Conservation (phyloP, 192 early-diverging fungal species). For the Podila verticillata region DNA sequence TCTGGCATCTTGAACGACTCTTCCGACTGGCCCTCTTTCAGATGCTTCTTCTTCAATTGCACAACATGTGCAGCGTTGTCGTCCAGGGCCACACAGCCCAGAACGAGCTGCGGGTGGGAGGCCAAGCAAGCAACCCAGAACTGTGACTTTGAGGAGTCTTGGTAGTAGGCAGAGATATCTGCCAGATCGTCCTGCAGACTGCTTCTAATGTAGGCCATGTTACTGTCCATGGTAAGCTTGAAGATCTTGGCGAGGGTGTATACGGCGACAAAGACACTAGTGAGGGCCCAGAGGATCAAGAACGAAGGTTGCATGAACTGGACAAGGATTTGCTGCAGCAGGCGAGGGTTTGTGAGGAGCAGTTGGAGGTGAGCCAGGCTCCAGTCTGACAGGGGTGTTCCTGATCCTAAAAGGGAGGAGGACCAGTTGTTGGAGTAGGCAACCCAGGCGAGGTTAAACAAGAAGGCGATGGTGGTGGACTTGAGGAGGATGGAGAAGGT, state of each 20-base stretch:
- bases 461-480: conserved; percentile 11
- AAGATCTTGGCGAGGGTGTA: background rate
- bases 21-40: background rate
- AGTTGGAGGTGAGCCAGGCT: background rate
- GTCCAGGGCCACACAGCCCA: conserved; percentile 42
- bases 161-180: conserved; percentile 33
- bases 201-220: background rate
- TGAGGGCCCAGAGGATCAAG: conserved; percentile 1
- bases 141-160: conserved; percentile 13
- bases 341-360: background rate
- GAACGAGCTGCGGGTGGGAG: conserved; percentile 28
- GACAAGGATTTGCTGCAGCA: conserved; percentile 4
- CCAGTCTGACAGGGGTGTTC: background rate
- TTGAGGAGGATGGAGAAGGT: conserved; percentile 18
- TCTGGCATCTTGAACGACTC: conserved; percentile 8
- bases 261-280: conserved; percentile 5
- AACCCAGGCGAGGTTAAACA: conserved; percentile 18
- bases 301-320: conserved; percentile 27
- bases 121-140: conserved; percentile 48
- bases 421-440: conserved; percentile 4
- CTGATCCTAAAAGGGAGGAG: background rate
- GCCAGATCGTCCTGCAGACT: conserved; percentile 26
- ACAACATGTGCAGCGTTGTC: conserved; percentile 12
- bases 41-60: conserved; percentile 13
- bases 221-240: background rate